phyloP scores from a whole-genome alignment of 2,329 filamentous ascomycete genomes.

The Ophiostoma australiae region DNA sequence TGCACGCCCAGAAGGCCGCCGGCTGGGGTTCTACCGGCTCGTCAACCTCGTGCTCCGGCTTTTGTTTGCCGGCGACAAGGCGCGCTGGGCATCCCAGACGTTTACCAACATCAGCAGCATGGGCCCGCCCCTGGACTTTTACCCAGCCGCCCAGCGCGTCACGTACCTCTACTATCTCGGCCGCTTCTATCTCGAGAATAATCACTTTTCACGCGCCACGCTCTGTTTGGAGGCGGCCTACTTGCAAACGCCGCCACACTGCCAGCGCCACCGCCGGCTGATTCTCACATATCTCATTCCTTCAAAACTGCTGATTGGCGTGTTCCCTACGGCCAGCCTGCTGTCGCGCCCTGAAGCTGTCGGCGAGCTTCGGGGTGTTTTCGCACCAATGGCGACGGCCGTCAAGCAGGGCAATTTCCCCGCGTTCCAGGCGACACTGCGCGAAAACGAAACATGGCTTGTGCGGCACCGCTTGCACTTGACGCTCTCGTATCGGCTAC shows the following conservation, averaged over 20 bases:
- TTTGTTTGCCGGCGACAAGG: constrained; percentile 77
- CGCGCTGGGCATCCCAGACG: constrained; percentile 77
- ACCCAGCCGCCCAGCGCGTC: constrained; percentile 79
- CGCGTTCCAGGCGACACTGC: constrained; percentile 65
- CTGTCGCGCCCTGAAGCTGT: constrained; percentile 66
- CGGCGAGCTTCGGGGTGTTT: constrained; percentile 58
- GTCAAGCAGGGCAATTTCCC: constrained; percentile 66
- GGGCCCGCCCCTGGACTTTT: constrained; percentile 73
- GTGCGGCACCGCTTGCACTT: constrained; percentile 70
- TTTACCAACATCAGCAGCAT: constrained; percentile 82
- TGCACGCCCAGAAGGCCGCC: constrained; percentile 73
- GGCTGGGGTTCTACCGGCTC: constrained; percentile 82
- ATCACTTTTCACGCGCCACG: constrained; percentile 73
- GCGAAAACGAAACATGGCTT: constrained; percentile 64
- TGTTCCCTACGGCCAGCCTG: constrained; percentile 66
- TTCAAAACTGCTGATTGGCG: constrained; percentile 76
- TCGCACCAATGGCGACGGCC: constrained; percentile 66
- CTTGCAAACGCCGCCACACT: constrained; percentile 56
- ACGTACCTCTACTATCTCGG: constrained; percentile 94
- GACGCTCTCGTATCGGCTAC: constrained; percentile 68
- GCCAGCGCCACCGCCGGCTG: constrained; percentile 67
- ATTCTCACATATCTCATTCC: constrained; percentile 82
- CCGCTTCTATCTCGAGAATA: constrained; percentile 80
- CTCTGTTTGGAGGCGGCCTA: constrained; percentile 75
- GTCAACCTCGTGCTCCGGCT: constrained; percentile 87